Conservation (phyloP, 768 basidiomycete genomes). For the Macrolepiota dolichaula region DNA sequence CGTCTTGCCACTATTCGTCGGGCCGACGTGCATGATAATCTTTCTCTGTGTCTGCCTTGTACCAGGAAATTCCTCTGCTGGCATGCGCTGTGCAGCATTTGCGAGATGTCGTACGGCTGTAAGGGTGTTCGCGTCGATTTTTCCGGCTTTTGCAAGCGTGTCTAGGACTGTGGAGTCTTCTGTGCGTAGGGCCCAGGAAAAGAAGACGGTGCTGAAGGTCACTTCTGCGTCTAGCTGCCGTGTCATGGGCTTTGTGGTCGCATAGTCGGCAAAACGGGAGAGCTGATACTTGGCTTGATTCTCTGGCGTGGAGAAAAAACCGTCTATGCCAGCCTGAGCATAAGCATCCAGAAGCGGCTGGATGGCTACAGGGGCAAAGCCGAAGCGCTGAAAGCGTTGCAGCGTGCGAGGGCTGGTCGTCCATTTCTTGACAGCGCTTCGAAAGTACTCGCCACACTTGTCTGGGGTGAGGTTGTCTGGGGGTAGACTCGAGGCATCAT, state of each 20-base stretch:
- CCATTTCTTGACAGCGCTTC: neutral
- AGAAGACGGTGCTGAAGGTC: slow-evolving; percentile 7
- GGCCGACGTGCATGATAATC: slow-evolving; percentile 94
- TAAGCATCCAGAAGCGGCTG: neutral
- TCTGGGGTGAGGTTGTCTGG: neutral
- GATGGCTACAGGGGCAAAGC: neutral
- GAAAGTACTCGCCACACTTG: neutral
- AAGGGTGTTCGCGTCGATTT: neutral
- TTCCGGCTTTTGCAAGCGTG: neutral
- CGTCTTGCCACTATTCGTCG: slow-evolving; percentile 97
- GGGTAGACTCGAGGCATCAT: neutral
- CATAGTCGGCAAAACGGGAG: neutral
- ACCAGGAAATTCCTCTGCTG: slow-evolving; percentile 41
- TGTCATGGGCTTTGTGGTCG: neutral
- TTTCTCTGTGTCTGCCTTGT: slow-evolving; percentile 68
- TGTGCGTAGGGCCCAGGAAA: neutral
- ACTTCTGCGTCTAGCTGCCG: slow-evolving; percentile 3
- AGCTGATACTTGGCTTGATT: slow-evolving; percentile 6
- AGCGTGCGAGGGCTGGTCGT: neutral
- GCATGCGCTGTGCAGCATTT: slow-evolving; percentile 14
- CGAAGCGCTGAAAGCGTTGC: neutral
- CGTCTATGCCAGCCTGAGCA: neutral
- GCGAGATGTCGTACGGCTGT: neutral
- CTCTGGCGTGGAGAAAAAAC: neutral
- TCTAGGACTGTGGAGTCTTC: neutral